These are phyloP conservation scores for Globisporangium acanthophoron DNA, from an alignment of 352 stramenopile species.

Conservation along the genomic window DNA sequence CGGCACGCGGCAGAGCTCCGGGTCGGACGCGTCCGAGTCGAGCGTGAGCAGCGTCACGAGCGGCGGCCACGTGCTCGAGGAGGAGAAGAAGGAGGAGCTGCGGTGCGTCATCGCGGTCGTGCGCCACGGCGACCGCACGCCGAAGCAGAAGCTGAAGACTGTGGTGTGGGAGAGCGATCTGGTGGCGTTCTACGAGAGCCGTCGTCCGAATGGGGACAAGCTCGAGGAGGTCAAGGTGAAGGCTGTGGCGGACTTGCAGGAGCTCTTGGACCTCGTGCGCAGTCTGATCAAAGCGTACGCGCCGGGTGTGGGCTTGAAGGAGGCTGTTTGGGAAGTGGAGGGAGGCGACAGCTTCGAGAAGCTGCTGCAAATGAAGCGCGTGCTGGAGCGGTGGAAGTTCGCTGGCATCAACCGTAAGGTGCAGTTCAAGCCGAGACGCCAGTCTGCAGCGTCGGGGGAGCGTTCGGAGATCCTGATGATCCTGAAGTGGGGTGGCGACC, in stretches of 20 bases:
- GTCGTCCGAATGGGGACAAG: constrained; percentile 52
- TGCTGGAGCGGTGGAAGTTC: constrained; percentile 97
- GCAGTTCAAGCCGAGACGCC: constrained; percentile 78
- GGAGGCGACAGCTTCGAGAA: constrained; percentile 90
- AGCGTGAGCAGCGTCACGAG: constrained; percentile 61
- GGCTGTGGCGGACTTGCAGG: constrained; percentile 69
- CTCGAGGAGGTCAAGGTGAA: constrained; percentile 87
- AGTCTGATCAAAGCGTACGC: constrained; percentile 81
- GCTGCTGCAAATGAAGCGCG: constrained; percentile 93
- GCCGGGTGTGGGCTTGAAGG: constrained; percentile 69
- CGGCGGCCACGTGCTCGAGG: constrained; percentile 29
- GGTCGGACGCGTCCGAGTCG: constrained; percentile 62
- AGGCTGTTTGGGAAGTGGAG: constrained; percentile 80
- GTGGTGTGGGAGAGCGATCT: constrained; percentile 84
- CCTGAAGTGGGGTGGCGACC: constrained; percentile 98
- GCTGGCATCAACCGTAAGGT: constrained; percentile 97
- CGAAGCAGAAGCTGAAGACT: constrained; percentile 99
- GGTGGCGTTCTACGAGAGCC: constrained; percentile 76
- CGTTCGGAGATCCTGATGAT: constrained; percentile 95
- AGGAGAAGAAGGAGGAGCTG: constrained; percentile 93
- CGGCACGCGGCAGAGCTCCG: constrained; percentile 42
- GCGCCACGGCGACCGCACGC: constrained; percentile 98
- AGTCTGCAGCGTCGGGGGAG: constrained; percentile 39
- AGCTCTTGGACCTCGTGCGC: constrained; percentile 75
- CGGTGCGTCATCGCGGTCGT: constrained; percentile 98